These are phyloP conservation scores for Chamaecyparis obtusa DNA, from an alignment of 75 land plant genomes.

Conservation along the genomic window DNA sequence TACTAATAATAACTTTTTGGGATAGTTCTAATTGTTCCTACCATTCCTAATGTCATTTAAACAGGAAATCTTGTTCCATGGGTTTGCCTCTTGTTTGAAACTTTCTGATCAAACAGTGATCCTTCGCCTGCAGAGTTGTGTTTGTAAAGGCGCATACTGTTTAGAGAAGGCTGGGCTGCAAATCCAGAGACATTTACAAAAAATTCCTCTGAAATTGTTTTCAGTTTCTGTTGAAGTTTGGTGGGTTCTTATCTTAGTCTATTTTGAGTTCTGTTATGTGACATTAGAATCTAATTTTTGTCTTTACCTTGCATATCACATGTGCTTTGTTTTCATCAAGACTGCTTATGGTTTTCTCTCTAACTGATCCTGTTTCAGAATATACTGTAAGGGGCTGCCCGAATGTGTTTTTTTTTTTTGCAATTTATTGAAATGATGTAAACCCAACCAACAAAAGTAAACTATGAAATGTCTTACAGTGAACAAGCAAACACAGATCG, in stretches of 20 bases:
- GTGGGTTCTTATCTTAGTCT: constrained; percentile 3
- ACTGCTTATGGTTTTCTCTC: not conserved
- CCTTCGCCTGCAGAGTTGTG: constrained; percentile 46
- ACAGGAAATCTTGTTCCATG: constrained; percentile 77
- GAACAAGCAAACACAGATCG: no score
- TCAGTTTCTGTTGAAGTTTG: constrained; percentile 2
- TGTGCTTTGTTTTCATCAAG: constrained; percentile 1
- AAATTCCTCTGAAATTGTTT: constrained; percentile 35
- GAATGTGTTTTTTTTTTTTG: no score
- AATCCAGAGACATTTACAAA: constrained; percentile 49
- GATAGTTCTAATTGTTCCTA: not conserved
- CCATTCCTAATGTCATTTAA: not conserved
- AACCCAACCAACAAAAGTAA: no score
- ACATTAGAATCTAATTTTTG: not conserved
- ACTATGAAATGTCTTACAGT: no score
- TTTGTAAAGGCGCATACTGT: constrained; percentile 54
- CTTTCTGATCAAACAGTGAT: constrained; percentile 54
- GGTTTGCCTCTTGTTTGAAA: constrained; percentile 46
- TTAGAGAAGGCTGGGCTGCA: constrained; percentile 50
- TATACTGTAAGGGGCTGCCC: no score
- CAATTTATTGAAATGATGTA: no score
- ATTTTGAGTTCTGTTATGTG: not conserved
- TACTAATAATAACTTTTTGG: not conserved
- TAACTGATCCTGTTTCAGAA: no score
- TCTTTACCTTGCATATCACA: not conserved